These are phyloP conservation scores for Trichoderma atrobrunneum DNA, from an alignment of 2,329 filamentous ascomycete genomes.

Conservation along the genomic window DNA sequence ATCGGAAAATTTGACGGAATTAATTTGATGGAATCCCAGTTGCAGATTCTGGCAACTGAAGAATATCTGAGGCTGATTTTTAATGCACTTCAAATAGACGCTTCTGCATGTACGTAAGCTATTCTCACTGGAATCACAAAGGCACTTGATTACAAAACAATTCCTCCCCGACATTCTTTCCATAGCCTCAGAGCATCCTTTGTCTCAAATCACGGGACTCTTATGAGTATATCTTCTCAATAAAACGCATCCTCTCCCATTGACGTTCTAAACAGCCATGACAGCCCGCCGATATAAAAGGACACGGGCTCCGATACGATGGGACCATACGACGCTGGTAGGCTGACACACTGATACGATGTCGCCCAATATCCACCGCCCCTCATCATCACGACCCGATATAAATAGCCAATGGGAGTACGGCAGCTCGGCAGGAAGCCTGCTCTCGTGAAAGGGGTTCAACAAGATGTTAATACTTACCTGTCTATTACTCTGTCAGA, in stretches of 20 bases:
- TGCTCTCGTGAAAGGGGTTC: not conserved
- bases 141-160: not conserved
- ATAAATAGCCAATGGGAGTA: not conserved
- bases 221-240: not conserved
- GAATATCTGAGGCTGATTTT: not conserved
- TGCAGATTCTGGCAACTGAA: not conserved
- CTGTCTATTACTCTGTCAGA: not conserved
- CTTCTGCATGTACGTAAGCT: not conserved
- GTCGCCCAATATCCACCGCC: not conserved
- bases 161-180: not conserved
- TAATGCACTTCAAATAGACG: not conserved
- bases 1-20: not conserved
- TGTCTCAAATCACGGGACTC: not conserved
- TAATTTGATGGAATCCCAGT: not conserved
- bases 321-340: not conserved
- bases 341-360: not conserved
- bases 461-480: not conserved
- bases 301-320: not conserved
- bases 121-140: not conserved
- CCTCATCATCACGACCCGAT: not conserved
- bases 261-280: not conserved
- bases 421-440: not conserved
- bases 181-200: not conserved
- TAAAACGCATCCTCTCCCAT: not conserved
- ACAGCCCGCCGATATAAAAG: not conserved